Evolutionary conservation across 2,329 filamentous ascomycete genomes (phyloP).

Genomic region (Metarhizium humberi): DNA sequence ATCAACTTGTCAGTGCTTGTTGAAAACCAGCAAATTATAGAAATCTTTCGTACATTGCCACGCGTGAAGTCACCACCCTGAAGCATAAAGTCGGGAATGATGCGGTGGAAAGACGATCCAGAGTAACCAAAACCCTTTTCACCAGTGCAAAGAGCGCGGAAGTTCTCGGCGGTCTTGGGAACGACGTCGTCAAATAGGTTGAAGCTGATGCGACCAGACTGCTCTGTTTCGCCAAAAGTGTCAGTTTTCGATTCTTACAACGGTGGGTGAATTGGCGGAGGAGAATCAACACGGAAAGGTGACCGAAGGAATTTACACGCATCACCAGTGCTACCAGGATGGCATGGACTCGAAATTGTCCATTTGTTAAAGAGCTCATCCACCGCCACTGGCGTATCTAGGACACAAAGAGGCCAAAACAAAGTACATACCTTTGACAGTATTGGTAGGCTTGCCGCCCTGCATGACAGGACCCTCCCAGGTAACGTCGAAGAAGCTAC

Average conservation of each 20-base stretch:
- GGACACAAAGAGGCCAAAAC: not conserved
- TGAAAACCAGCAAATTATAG: not conserved
- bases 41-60: constrained; percentile 59
- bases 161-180: constrained; percentile 82
- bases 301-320: not conserved
- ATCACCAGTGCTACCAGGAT: too few relatives aligned
- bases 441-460: constrained; percentile 42
- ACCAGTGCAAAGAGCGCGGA: constrained; percentile 72
- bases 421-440: constrained; percentile 47
- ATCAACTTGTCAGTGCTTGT: too few relatives aligned
- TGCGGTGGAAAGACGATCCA: constrained; percentile 80
- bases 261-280: constrained; percentile 1
- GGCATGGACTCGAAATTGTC: too few relatives aligned
- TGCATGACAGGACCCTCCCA: constrained; percentile 67
- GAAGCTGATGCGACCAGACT: constrained; percentile 77
- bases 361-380: too few relatives aligned
- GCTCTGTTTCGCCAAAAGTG: constrained; percentile 35
- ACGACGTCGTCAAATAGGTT: constrained; percentile 77
- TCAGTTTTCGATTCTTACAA: constrained; percentile 2
- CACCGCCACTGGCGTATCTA: not conserved
- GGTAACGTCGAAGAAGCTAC: constrained; percentile 60
- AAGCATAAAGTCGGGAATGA: constrained; percentile 91
- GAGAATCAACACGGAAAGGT: not conserved
- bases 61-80: constrained; percentile 95
- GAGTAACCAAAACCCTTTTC: constrained; percentile 78